These are phyloP conservation scores for Lachnellula willkommii DNA, from an alignment of 2,329 filamentous ascomycete species.

Conservation along the genomic window DNA sequence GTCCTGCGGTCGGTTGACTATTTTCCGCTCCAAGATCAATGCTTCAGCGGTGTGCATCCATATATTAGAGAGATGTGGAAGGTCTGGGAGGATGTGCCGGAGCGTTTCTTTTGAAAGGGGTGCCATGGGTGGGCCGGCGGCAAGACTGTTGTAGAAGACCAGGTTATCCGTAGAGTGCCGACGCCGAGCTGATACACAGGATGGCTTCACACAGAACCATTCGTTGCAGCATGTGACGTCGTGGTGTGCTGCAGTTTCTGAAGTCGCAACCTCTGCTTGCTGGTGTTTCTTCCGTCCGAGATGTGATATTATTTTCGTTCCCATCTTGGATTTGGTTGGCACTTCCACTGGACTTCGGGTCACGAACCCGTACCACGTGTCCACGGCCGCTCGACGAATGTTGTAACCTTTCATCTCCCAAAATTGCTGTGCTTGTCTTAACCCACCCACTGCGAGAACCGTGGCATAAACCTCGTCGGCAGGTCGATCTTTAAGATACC, in stretches of 20 bases:
- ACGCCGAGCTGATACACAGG: conserved; percentile 23
- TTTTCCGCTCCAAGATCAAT: conserved; percentile 52
- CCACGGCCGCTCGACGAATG: conserved; percentile 51
- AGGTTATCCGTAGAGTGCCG: conserved; percentile 34
- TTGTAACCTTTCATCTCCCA: conserved; percentile 66
- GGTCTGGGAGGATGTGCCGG: conserved; percentile 46
- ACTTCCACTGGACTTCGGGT: conserved; percentile 39
- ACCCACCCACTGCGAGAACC: conserved; percentile 54
- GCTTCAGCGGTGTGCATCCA: conserved; percentile 61
- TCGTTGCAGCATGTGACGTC: conserved; percentile 27
- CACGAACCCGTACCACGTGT: conserved; percentile 53
- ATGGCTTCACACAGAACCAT: conserved; percentile 33
- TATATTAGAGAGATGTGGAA: conserved; percentile 54
- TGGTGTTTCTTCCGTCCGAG: conserved; percentile 54
- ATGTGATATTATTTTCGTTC: conserved; percentile 33
- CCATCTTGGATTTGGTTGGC: conserved; percentile 46
- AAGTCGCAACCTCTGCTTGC: conserved; percentile 9
- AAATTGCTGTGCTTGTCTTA: conserved; percentile 57
- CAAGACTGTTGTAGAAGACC: conserved; percentile 54
- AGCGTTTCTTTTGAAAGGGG: conserved; percentile 47
- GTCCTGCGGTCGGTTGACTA: conserved; percentile 53
- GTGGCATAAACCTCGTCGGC: conserved; percentile 58
- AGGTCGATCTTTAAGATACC: conserved; percentile 58
- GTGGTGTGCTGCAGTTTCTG: conserved; percentile 24
- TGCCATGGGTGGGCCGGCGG: conserved; percentile 58